These are phyloP conservation scores for Cordyceps militaris DNA, from an alignment of 2,329 filamentous ascomycete genomes.

Conservation along the genomic window DNA sequence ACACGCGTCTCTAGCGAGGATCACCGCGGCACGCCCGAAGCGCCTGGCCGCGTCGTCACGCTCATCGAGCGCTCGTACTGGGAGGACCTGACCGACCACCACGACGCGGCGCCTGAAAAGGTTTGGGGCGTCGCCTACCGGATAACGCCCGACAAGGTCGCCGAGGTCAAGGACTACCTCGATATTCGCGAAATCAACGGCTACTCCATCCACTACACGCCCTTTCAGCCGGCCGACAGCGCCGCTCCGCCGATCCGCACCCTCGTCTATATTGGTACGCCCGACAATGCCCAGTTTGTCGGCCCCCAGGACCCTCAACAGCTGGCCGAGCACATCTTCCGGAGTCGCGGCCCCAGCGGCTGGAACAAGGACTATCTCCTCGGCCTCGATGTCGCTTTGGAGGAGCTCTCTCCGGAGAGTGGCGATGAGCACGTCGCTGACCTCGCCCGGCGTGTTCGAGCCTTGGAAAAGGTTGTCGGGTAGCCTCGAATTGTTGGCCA, in stretches of 20 bases:
- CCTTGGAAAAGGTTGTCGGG: constrained; percentile 34
- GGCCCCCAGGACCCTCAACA: constrained; percentile 71
- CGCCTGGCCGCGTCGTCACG: constrained; percentile 86
- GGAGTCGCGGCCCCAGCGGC: constrained; percentile 74
- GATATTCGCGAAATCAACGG: constrained; percentile 97
- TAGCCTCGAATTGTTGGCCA: too few species aligned
- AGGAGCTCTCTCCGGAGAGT: constrained; percentile 65
- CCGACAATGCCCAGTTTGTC: constrained; percentile 86
- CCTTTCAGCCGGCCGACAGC: constrained; percentile 56
- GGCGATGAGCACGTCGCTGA: constrained; percentile 81
- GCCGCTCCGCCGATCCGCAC: constrained; percentile 37
- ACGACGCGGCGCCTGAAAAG: constrained; percentile 51
- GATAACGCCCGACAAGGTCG: constrained; percentile 63
- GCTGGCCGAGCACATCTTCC: constrained; percentile 74
- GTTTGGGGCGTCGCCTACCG: constrained; percentile 95
- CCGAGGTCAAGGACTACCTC: constrained; percentile 80
- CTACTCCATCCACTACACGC: constrained; percentile 86
- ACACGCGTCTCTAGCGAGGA: constrained; percentile 58
- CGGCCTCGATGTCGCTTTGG: constrained; percentile 67
- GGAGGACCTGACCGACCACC: constrained; percentile 65
- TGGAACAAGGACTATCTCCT: constrained; percentile 86
- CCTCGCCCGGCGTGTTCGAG: constrained; percentile 64
- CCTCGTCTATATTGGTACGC: constrained; percentile 91
- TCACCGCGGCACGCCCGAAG: constrained; percentile 82
- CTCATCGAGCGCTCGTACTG: constrained; percentile 81